Evolutionary conservation across 768 basidiomycete species (phyloP), one percentile per base, ranked within the genome.

Genomic region (Collybia sp.): DNA sequence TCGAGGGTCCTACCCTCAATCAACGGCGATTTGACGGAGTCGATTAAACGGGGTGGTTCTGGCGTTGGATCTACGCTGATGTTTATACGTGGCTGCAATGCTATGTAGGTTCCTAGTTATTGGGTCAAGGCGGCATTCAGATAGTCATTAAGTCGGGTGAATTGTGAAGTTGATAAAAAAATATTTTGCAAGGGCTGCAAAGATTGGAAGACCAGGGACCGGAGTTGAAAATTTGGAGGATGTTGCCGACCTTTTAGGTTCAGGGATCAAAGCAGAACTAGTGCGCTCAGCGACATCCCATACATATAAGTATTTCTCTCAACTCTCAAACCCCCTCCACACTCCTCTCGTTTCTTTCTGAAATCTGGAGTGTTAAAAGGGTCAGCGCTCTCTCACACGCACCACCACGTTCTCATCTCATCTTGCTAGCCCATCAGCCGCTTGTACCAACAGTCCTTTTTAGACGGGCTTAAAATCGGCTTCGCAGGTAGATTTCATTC

Each of bases 381-480:
- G 77, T 74, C 53, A 51, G 65, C 58, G 49, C 55, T 42, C 40
- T 55, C 45, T 40, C 55, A 43, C 51, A 16, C 38, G 56, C 51
- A 46, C 40, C n/a, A 53, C 53, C 49, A 55, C 52, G 40, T 43
- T 35, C 46, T 48, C 54, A 44, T 44, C 58, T 47, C 45, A 36
- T 40, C 43, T 48, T 48, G 49, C 47, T 44, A 58, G 62, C 62
- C 76, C 71, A 68, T 60, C 65, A 71, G 74, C 77, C 76, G 66
- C 71, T 79, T 90, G 87, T 90, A 90, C 61, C 82, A 88, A 73
- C 85, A 88, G 70, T 80, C 76, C 77, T 73, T 76, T n/a, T 73
- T 81, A 82, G 81, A 84, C 80, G 74, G 80, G 79, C 80, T 76
- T 73, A 79, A 81, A 82, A 75, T 77, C 76, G 75, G 77, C 77